Evolutionary conservation across 2,329 filamentous ascomycete genomes (phyloP), one percentile per base, ranked within the genome.

Genomic region (Aspergillus uvarum): DNA sequence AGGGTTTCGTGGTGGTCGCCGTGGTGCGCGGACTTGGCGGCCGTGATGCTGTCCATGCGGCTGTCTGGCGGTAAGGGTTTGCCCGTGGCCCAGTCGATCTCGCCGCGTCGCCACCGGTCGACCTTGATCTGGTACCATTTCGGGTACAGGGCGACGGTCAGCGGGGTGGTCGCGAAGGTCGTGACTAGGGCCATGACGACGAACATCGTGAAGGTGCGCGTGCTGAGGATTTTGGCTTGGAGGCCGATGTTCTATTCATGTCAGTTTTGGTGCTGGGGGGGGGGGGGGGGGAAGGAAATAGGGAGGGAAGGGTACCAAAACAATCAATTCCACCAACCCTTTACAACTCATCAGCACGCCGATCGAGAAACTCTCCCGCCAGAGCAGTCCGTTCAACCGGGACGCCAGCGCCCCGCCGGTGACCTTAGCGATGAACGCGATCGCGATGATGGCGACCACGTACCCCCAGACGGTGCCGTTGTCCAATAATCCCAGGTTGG

Each of bases 321-420:
- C 93, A 73, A 98, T 97, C 55, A 98, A 80, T 74, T 97, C 93
- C 0, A 97, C 93, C 10, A 98, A 82, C 69, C 94, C 94, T 76
- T 98, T 98, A 76, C 94, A 98, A 77, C 91, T 96, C 94, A 98
- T 98, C 68, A 97, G 78, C 16, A 89, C 87, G 14, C 94, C 94
- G 66, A 98, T 95, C 1, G 91, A 87, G 32, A 96, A 85, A 59
- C 90, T 93, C 74, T 98, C 94, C 60, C 93, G 85, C 94, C 94
- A 98, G 1, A 96, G 83, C 54, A 97, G 81, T 26, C 89, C 92
- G 68, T 87, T 91, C 3, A 86, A 71, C 38, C 87, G 85, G 0
- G 94, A 92, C 7, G 93, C 92, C 1, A 96, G 60, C 0, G 91
- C 88, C 19, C 91, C 92, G 47, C 93, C 94, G 12, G 88, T 80